These are phyloP conservation scores for Aspergillus uvarum DNA, from an alignment of 2,329 filamentous ascomycete species.

Conservation along the genomic window DNA sequence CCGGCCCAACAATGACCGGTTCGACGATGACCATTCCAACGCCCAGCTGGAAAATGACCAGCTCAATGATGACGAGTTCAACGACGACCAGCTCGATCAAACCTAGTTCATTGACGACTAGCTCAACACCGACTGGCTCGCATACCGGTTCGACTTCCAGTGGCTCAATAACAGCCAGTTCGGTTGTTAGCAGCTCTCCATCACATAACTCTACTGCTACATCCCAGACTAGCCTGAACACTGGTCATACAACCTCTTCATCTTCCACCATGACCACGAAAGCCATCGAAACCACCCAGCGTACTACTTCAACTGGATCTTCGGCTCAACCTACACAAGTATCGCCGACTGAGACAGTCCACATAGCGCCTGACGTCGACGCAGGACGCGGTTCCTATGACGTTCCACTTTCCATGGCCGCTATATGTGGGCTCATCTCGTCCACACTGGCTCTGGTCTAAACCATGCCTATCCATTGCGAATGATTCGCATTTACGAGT, in stretches of 20 bases:
- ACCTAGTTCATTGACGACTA: no score
- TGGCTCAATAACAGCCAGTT: no score
- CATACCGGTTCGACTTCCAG: no score
- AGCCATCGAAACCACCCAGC: neutral
- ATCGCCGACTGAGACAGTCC: constrained; percentile 7
- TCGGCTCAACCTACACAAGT: neutral
- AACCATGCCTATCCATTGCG: neutral
- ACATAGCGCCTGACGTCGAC: constrained; percentile 21
- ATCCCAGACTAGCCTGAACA: neutral
- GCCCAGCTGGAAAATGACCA: neutral
- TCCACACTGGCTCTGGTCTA: constrained; percentile 22
- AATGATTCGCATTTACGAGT: neutral
- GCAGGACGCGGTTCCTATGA: constrained; percentile 18
- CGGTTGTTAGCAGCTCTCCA: neutral
- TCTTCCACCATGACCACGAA: constrained; percentile 9
- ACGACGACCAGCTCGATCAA: neutral
- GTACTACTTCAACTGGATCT: constrained; percentile 2
- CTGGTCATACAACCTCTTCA: neutral
- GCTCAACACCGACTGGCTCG: neutral
- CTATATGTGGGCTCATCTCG: constrained; percentile 26
- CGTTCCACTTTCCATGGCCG: constrained; percentile 15
- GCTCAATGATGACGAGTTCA: neutral
- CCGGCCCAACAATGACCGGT: neutral
- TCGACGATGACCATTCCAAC: neutral
- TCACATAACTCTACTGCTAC: constrained; percentile 12